Base-by-base conservation (phyloP, 2,329 filamentous ascomycete genomes). In the Dryadomyces sulphureus region DNA sequence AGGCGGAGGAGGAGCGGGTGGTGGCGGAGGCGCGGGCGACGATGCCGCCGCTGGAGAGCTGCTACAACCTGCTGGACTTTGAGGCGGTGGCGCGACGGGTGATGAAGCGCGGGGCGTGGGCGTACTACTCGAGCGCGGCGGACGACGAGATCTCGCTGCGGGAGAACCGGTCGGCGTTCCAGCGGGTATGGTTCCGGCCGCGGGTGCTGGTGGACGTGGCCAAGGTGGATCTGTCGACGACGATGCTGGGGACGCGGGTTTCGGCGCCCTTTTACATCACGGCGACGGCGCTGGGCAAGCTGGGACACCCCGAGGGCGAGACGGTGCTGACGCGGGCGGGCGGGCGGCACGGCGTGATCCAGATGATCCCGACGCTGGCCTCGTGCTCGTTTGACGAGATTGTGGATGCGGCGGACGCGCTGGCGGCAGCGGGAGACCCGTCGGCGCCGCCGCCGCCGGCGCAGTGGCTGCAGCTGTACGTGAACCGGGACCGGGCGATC, bases 321-420 rank as follows among this genome's bases (percentile, higher is more conserved):
- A 88, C 95, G 5, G 71, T 94, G 9, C 74, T 98, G 48, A 96
- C 92, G 0, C 75, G 80, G 48, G 88, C 87, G 16, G 82, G 92
- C 2, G 73, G 75, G 60, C 85, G 83, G 59, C 90, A 96, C 70
- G 78, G 89, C 59, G 82, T 96, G 44, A 77, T 96, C 50, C 92
- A 98, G 65, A 98, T 98, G 92, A 96, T 98, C 50, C 92, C 92
- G 2, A 98, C 92, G 3, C 73, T 98, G 7, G 92, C 92, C 2
- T 95, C 88, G 2, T 96, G 92, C 68, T 92, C 88, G 1, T 95
- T 98, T 57, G 92, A 98, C 66, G 90, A 98, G 65, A 94, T 98
- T 49, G 70, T 93, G 53, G 92, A 96, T 62, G 92, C 89, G 17
- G 76, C 73, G 25, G 46, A 39, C 30, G 16, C 41, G 14, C 14